A percentile compares a stretch with the other conserved stretches of the same genome.
phyloP scores from a whole-genome alignment of 495 filamentous ascomycete species.

The Alectoria sarmentosa region DNA sequence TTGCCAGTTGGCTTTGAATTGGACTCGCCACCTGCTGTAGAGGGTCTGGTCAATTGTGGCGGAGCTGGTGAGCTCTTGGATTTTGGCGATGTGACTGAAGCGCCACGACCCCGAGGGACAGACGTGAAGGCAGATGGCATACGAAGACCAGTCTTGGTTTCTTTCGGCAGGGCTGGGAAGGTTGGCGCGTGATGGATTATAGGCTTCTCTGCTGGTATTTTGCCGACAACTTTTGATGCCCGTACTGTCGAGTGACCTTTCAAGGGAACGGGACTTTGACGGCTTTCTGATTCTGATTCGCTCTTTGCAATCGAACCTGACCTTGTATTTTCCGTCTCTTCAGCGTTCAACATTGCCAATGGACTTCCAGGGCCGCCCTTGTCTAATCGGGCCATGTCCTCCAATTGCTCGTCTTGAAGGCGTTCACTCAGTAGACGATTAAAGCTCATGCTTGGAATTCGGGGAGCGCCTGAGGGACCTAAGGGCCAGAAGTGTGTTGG shows the following conservation, averaged over 20 bases:
- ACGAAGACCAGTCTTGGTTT: constrained; percentile 15
- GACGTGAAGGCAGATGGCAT: constrained; percentile 10
- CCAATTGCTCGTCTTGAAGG: constrained; percentile 1
- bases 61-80: constrained; percentile 10
- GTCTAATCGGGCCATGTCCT: constrained; percentile 3
- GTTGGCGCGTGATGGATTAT: constrained; percentile 7
- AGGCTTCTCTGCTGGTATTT: constrained; percentile 7
- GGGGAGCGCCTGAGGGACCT: constrained; percentile 6
- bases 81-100: constrained; percentile 11
- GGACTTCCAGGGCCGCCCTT: constrained; percentile 7
- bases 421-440: constrained; percentile 1
- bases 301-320: neutral
- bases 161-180: constrained; percentile 9
- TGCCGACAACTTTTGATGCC: constrained; percentile 11
- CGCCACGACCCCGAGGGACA: constrained; percentile 2
- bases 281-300: constrained; percentile 8
- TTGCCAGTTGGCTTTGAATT: constrained; percentile 9
- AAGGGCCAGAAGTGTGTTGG: constrained; percentile 17
- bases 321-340: neutral
- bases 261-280: constrained; percentile 3
- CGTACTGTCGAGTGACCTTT: constrained; percentile 1
- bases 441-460: constrained; percentile 14
- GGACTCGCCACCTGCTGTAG: constrained; percentile 13
- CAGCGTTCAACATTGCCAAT: neutral
- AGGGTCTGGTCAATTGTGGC: constrained; percentile 20